Evolutionary conservation across 305 asterid genomes (phyloP), one percentile per base, ranked within the genome.

Genomic region (Withania somnifera): DNA sequence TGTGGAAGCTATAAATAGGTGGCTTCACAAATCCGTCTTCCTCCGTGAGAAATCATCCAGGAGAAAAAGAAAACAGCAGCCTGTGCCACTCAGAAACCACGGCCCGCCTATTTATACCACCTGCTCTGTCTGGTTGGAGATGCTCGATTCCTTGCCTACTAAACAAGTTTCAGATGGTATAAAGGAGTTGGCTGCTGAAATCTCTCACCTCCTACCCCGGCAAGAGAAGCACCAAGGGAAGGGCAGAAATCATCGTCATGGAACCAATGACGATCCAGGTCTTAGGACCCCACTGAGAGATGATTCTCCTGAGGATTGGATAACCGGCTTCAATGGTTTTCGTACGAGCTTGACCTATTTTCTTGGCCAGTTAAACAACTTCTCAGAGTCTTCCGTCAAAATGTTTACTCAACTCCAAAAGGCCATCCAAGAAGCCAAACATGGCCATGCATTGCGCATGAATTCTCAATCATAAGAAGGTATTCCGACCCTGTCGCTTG

Each of bases 31-130:
- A 82, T 96, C 97, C 5, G 98, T 94, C 11, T 53, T 87, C 36
- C 87, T 88, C 61, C 89, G 88, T 6, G 88, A 91, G 86, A 91
- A 85, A 40, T 83, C 90, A 8, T 84, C 98, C 83, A 91, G 89
- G 87, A 89, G 97, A 83, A 92, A 90, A 85, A 90, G 89, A 67
- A 89, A 91, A 84, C 73, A 22, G 69, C 89, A 69, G 26, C 90
- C 86, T 47, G 94, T 91, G 5, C 89, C 90, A 7, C 86, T 92
- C 51, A 83, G 95, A 57, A 56, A 93, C 85, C 47, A 5, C 30
- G 99, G 99, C 22, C 99, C 99, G 0, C 99, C 99, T 11, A 92
- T 96, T 81, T 94, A 92, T 86, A 90, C 88, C 87, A 89, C 93
- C 57, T 94, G 99, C 17, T 96, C 90, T 28, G 84, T 90, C 78